These are phyloP conservation scores for Rhodotorula sp. DNA, from an alignment of 1,284 basidiomycete species.

Conservation along the genomic window DNA sequence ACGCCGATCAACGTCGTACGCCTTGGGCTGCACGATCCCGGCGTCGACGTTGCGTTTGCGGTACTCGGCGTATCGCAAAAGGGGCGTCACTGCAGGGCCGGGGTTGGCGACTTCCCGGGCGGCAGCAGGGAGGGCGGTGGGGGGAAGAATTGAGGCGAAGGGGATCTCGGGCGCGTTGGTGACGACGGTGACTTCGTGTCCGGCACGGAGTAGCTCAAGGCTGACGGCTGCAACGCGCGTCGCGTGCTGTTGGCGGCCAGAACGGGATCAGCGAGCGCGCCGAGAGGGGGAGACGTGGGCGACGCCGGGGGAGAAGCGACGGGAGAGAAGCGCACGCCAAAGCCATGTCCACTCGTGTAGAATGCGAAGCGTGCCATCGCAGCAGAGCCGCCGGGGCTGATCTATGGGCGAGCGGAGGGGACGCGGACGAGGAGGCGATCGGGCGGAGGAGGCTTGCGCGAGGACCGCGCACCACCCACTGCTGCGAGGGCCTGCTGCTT, in stretches of 20 bases:
- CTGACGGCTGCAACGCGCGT: slow-evolving; percentile 47
- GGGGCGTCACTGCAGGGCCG: not conserved
- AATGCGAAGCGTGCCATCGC: slow-evolving; percentile 24
- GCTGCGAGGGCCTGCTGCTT: too few relatives aligned
- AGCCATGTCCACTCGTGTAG: slow-evolving; percentile 37
- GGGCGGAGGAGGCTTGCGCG: too few relatives aligned
- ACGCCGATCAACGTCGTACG: slow-evolving; percentile 62
- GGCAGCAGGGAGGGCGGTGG: slow-evolving; percentile 32
- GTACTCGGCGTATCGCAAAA: slow-evolving; percentile 35
- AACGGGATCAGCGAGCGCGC: slow-evolving; percentile 7
- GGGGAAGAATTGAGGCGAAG: slow-evolving; percentile 42
- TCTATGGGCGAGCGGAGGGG: not conserved
- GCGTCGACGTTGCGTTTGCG: slow-evolving; percentile 45
- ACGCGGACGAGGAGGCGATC: too few relatives aligned
- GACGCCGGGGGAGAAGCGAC: not conserved
- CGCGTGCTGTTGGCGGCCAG: slow-evolving; percentile 35
- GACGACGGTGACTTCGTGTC: slow-evolving; percentile 46
- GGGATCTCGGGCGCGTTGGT: slow-evolving; percentile 46
- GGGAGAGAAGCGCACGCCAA: slow-evolving; percentile 23
- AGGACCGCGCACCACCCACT: too few relatives aligned
- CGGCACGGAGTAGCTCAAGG: slow-evolving; percentile 38
- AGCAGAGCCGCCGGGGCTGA: not conserved
- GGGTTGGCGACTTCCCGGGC: slow-evolving; percentile 3
- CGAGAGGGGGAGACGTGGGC: not conserved
- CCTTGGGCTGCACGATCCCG: slow-evolving; percentile 48